These are phyloP conservation scores for Hordeum vulgare DNA, from an alignment of 176 grass and related monocot genomes.

Conservation along the genomic window DNA sequence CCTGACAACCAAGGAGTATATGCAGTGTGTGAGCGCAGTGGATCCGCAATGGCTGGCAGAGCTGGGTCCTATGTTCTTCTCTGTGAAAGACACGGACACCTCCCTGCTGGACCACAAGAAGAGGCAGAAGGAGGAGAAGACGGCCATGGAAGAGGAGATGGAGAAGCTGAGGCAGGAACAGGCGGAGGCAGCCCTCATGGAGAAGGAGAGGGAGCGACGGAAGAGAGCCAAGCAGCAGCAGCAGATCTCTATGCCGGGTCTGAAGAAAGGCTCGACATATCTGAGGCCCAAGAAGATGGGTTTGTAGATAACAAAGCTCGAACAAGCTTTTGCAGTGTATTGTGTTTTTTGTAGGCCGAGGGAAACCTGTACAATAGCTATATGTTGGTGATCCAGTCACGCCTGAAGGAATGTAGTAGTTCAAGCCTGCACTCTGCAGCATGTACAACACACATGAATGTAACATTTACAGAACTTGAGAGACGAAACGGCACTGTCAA, in stretches of 20 bases:
- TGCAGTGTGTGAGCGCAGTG: conserved; percentile 94
- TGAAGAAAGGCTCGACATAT: conserved; percentile 72
- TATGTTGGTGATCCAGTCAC: not conserved
- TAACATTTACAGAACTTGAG: not conserved
- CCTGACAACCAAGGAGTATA: conserved; percentile 94
- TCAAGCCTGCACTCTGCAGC: not conserved
- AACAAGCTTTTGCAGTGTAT: not conserved
- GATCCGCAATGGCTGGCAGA: conserved; percentile 94
- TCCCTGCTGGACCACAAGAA: conserved; percentile 89
- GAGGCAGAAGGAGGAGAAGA: conserved; percentile 91
- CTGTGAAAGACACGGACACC: conserved; percentile 76
- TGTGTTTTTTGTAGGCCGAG: conserved; percentile 12
- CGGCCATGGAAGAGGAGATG: conserved; percentile 97
- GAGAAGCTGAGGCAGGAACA: conserved; percentile 82
- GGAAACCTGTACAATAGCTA: conserved; percentile 8
- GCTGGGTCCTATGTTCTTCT: conserved; percentile 97
- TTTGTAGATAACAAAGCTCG: conserved; percentile 32
- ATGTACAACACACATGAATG: conserved; percentile 17
- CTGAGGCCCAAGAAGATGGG: conserved; percentile 77
- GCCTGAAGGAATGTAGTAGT: not conserved
- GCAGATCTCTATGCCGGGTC: conserved; percentile 84
- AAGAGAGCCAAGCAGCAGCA: conserved; percentile 85
- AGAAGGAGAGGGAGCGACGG: conserved; percentile 62
- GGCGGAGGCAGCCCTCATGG: conserved; percentile 36
- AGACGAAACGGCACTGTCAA: not conserved